Percentiles rank a stretch among this genome's conserved stretches.
These are phyloP conservation scores for Comarum palustre DNA, from an alignment of 306 rosid genomes.

Conservation along the genomic window DNA sequence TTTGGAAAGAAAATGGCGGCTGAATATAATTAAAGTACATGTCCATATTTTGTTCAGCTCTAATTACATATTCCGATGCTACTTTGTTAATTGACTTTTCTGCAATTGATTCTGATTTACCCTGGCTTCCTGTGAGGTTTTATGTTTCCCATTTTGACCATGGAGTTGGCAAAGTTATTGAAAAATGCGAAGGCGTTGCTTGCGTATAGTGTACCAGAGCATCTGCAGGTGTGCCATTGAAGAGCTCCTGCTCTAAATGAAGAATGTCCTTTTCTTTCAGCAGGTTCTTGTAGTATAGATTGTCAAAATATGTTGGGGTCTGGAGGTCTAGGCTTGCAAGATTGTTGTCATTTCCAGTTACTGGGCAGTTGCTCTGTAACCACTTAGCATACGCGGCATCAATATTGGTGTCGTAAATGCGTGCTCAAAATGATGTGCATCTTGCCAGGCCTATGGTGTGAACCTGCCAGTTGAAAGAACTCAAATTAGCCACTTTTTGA, in stretches of 20 bases:
- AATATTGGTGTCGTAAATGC: neutral
- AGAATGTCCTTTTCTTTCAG: neutral
- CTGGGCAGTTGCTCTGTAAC: neutral
- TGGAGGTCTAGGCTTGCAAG: neutral
- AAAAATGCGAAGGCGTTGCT: constrained; percentile 21
- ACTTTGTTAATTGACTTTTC: constrained; percentile 34
- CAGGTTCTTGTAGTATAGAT: neutral
- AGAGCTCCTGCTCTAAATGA: neutral
- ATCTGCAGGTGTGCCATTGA: neutral
- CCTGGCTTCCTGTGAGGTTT: constrained; percentile 45
- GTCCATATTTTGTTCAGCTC: neutral
- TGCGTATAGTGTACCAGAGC: constrained; percentile 42
- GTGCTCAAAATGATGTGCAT: neutral
- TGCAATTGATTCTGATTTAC: constrained; percentile 60
- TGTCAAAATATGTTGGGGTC: neutral
- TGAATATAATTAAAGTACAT: neutral
- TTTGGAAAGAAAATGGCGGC: constrained; percentile 1
- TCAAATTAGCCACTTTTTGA: neutral
- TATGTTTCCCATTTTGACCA: constrained; percentile 51
- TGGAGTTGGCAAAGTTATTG: constrained; percentile 40
- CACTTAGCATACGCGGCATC: neutral
- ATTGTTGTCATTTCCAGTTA: neutral
- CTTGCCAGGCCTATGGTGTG: neutral
- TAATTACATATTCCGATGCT: neutral
- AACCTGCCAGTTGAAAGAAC: neutral